These are phyloP conservation scores for Mediolabrus comicus DNA, from an alignment of 108 stramenopile genomes.

Conservation along the genomic window DNA sequence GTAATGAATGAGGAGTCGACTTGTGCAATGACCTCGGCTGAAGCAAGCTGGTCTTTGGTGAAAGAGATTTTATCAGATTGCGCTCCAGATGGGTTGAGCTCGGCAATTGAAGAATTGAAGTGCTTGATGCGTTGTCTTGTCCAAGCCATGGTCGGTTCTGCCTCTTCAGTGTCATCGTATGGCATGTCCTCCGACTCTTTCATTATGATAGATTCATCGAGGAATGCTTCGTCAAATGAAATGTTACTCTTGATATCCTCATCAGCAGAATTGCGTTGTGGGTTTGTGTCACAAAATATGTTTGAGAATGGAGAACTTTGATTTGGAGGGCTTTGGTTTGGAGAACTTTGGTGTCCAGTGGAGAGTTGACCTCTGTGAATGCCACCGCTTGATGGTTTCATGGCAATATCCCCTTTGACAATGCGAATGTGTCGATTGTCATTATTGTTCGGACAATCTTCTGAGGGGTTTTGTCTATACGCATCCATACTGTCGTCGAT, in stretches of 20 bases:
- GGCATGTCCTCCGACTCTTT: neutral
- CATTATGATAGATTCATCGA: neutral
- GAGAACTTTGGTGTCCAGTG: neutral
- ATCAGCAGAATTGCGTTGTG: neutral
- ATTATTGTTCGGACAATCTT: neutral
- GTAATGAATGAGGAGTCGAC: slow-evolving; percentile 46
- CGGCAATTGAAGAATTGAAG: slow-evolving; percentile 16
- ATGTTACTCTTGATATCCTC: neutral
- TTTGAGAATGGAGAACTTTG: slow-evolving; percentile 35
- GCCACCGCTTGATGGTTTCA: neutral
- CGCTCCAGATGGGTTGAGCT: slow-evolving; percentile 4
- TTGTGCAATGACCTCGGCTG: slow-evolving; percentile 46
- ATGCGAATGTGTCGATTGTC: neutral
- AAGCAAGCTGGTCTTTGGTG: slow-evolving; percentile 44
- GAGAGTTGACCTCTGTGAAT: neutral
- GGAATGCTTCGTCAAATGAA: slow-evolving; percentile 46
- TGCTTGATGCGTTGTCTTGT: slow-evolving; percentile 24
- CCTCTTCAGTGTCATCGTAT: neutral
- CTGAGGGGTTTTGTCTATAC: neutral
- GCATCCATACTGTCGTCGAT: neutral
- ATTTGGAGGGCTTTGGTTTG: neutral
- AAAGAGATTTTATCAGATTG: slow-evolving; percentile 14
- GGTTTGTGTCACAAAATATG: slow-evolving; percentile 11
- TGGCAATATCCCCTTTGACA: slow-evolving; percentile 10
- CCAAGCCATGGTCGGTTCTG: slow-evolving; percentile 13